A percentile compares a stretch with the other conserved stretches of the same genome.
phyloP scores from a whole-genome alignment of 176 grass and related monocot species.

The Hyparrhenia diplandra region DNA sequence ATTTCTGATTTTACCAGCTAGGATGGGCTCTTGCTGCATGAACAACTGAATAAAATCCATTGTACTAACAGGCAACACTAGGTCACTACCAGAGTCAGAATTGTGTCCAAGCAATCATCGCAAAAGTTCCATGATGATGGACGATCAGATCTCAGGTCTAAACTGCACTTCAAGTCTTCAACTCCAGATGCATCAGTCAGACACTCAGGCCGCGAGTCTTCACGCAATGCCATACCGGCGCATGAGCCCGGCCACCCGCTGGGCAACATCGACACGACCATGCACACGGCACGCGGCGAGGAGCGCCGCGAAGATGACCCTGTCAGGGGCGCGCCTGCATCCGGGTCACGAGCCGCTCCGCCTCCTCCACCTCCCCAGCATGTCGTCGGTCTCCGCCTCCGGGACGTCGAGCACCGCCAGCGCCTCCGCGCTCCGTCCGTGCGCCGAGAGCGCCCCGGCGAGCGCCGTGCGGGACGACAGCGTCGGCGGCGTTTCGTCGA shows the following conservation, averaged over 20 bases:
- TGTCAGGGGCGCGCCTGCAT: constrained; percentile 49
- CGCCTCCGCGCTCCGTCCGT: constrained; percentile 34
- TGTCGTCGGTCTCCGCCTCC: constrained; percentile 20
- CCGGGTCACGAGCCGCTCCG: constrained; percentile 43
- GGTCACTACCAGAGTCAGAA: no score
- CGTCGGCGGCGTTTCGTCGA: constrained; percentile 31
- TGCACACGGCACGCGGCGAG: constrained; percentile 39
- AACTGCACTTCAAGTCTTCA: no score
- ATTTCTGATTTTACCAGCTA: not conserved
- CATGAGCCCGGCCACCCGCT: constrained; percentile 39
- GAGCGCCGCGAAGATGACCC: constrained; percentile 41
- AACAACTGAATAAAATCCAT: no score
- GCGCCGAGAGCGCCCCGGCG: constrained; percentile 31
- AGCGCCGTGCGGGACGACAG: constrained; percentile 45
- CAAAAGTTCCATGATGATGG: no score
- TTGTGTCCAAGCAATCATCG: not conserved
- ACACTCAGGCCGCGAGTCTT: not conserved
- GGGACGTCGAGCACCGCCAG: constrained; percentile 5
- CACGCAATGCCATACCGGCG: not conserved
- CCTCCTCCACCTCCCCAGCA: constrained; percentile 47
- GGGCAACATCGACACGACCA: constrained; percentile 51
- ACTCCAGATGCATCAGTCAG: not conserved
- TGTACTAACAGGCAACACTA: not conserved
- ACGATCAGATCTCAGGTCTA: no score
- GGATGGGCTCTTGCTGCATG: not conserved